Evolutionary conservation across 2,329 filamentous ascomycete genomes (phyloP), one percentile per base, ranked within the genome.

Genomic region (Diaporthe citri): DNA sequence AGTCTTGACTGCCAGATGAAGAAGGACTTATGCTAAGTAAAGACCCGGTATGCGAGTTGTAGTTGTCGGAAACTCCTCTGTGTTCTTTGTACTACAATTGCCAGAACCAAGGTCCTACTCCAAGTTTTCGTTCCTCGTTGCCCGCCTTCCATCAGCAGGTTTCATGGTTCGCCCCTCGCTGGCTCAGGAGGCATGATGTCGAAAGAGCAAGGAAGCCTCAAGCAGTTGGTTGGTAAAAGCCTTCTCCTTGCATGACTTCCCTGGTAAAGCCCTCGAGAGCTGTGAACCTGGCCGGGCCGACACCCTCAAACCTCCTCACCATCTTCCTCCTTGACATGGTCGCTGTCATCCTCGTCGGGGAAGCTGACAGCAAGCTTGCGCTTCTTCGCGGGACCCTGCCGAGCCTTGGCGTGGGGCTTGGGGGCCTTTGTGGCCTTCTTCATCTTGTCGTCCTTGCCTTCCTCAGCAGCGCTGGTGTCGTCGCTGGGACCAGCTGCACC

Each of bases 331-430:
- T 70, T 67, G 43, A 25, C 48, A 13, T 20, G 15, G 9, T 56
- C 51, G 39, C 39, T 31, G 39, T 5, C 48, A 25, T 55, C 51
- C 20, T 71, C 67, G 12, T 57, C 52, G 8, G 12, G 8, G n/a
- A 20, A 39, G 46, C 20, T 41, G 46, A 4, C 51, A n/a, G 51
- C 67, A 36, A 71, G 51, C 56, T 72, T 72, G 10, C 69, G 69
- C 69, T 72, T 72, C 56, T 72, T 72, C 22, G 69, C 5, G 8
- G 41, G 41, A 39, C 41, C 13, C n/a, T 22, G 31, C 22, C 20
- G 55, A 36, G 41, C 69, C 41, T 36, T 59, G 52, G 3, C 8
- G n/a, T 55, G 41, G 52, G 36, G 15, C 52, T 59, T 71, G 51
- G 39, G 9, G 9, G n/a, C 13, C 13, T 20, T 62, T 10, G 39